Evolutionary conservation across 2,329 filamentous ascomycete genomes (phyloP).

Genomic region (Xenoacremonium recifei): DNA sequence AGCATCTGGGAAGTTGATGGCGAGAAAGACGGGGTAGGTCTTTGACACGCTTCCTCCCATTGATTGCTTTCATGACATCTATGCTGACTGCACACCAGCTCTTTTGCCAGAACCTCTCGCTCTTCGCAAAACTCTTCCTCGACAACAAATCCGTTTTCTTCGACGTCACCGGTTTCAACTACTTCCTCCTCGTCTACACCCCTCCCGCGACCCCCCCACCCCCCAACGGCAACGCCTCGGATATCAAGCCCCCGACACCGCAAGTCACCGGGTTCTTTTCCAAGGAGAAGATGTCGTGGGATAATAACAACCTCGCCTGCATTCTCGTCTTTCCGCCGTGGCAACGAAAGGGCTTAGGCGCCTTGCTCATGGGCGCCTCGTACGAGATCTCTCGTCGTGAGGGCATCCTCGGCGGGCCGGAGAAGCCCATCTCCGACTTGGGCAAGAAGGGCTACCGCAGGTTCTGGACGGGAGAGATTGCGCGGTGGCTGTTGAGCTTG

Average conservation of each 20-base stretch:
- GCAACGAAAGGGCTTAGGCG: slow-evolving; percentile 85
- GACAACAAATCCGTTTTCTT: slow-evolving; percentile 99
- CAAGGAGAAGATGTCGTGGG: slow-evolving; percentile 98
- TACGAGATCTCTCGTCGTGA: slow-evolving; percentile 90
- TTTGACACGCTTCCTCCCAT: background rate
- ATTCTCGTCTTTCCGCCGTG: slow-evolving; percentile 95
- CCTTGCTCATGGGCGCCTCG: slow-evolving; percentile 86
- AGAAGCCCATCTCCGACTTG: slow-evolving; percentile 87
- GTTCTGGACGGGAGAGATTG: slow-evolving; percentile 85
- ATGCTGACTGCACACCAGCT: slow-evolving; percentile 45
- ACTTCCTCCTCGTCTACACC: slow-evolving; percentile 84
- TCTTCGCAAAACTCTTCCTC: slow-evolving; percentile 96
- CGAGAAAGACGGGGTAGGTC: slow-evolving; percentile 69
- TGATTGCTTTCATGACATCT: background rate
- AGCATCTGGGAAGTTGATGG: slow-evolving; percentile 93
- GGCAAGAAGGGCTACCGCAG: slow-evolving; percentile 79
- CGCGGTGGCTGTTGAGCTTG: slow-evolving; percentile 59
- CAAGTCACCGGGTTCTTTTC: slow-evolving; percentile 92
- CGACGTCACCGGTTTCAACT: slow-evolving; percentile 90
- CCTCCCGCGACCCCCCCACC: slow-evolving; percentile 31
- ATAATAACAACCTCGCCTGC: slow-evolving; percentile 95
- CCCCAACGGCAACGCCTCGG: slow-evolving; percentile 4
- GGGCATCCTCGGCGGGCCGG: slow-evolving; percentile 81
- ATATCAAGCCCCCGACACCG: slow-evolving; percentile 32
- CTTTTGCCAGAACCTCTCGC: slow-evolving; percentile 91